Evolutionary conservation across 148 eudicot species (phyloP).

Genomic region (Beta vulgaris): DNA sequence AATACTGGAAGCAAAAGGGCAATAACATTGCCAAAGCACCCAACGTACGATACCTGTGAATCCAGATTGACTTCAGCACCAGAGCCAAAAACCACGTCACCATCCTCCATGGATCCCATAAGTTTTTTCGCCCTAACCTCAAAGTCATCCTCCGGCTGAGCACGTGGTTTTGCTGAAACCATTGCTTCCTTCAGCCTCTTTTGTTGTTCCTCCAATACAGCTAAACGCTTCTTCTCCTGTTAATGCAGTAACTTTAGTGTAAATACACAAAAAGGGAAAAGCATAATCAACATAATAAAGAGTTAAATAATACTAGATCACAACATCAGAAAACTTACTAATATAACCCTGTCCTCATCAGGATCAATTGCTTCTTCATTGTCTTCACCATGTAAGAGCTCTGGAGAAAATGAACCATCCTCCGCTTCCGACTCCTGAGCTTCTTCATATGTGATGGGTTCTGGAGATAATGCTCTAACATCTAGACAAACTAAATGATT

Average conservation of each 20-base stretch:
- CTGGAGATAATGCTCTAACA: constrained; percentile 57
- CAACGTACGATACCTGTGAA: constrained; percentile 56
- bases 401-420: constrained; percentile 90
- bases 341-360: constrained; percentile 71
- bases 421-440: constrained; percentile 46
- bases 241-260: constrained; percentile 1
- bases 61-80: constrained; percentile 80
- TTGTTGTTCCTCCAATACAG: constrained; percentile 68
- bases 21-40: neutral
- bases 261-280: neutral
- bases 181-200: constrained; percentile 70
- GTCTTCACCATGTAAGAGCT: constrained; percentile 73
- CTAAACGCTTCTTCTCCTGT: constrained; percentile 27
- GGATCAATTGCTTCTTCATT: constrained; percentile 97
- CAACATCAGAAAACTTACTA: constrained; percentile 42
- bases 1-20: neutral
- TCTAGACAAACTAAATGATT: constrained; percentile 33
- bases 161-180: constrained; percentile 46
- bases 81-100: constrained; percentile 85
- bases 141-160: constrained; percentile 68
- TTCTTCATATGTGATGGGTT: constrained; percentile 46
- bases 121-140: constrained; percentile 76
- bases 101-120: constrained; percentile 94
- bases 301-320: neutral
- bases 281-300: neutral